Evolutionary conservation across 495 filamentous ascomycete species (phyloP).

Genomic region (Venustampulla echinocandica): DNA sequence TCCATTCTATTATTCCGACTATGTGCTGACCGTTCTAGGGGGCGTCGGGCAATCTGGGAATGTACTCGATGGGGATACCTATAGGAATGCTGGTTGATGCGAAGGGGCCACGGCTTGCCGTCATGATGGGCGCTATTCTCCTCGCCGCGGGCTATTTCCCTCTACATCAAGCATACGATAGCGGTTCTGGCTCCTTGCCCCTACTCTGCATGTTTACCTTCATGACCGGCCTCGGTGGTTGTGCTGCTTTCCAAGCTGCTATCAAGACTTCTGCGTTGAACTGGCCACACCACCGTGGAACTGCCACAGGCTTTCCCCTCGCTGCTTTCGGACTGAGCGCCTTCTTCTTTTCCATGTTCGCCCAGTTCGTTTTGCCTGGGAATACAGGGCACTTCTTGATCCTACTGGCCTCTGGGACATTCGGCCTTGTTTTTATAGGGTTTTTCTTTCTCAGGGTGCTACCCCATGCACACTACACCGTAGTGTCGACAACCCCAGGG

Average conservation of each 20-base stretch:
- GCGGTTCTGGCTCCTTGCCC: constrained; percentile 54
- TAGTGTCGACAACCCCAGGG: constrained; percentile 44
- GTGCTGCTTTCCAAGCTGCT: constrained; percentile 73
- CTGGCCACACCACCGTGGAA: constrained; percentile 85
- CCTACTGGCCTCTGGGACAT: constrained; percentile 74
- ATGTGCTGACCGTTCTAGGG: constrained; percentile 41
- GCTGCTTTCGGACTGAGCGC: constrained; percentile 92
- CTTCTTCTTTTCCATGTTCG: constrained; percentile 83
- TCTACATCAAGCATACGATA: constrained; percentile 55
- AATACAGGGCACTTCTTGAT: constrained; percentile 73
- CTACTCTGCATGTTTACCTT: constrained; percentile 74
- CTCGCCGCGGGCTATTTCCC: constrained; percentile 76
- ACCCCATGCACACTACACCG: constrained; percentile 55
- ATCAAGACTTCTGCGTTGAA: constrained; percentile 88
- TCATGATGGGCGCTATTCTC: constrained; percentile 61
- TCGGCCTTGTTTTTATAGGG: constrained; percentile 57
- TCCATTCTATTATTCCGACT: constrained; percentile 11
- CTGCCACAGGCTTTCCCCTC: constrained; percentile 87
- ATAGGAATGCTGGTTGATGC: constrained; percentile 80
- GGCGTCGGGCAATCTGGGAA: constrained; percentile 84
- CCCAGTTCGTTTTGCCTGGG: constrained; percentile 71
- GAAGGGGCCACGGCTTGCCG: constrained; percentile 68
- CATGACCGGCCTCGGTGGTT: constrained; percentile 79
- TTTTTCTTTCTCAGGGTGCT: constrained; percentile 77
- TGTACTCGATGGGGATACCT: constrained; percentile 88